phyloP scores from a whole-genome alignment of 306 rosid genomes.

The Sophora flavescens region DNA sequence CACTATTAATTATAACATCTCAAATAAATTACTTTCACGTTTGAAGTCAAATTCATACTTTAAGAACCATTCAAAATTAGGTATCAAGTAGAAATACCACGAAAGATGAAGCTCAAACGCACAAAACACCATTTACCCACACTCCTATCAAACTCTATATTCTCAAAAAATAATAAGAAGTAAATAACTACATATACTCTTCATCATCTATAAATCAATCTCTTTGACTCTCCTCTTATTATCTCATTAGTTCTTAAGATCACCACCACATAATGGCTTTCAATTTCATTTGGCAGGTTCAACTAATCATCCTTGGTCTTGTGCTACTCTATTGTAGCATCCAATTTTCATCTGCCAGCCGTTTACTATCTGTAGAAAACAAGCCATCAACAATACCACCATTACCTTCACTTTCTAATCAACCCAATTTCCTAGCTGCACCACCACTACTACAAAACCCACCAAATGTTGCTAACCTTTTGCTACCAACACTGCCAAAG shows the following conservation, averaged over 20 bases:
- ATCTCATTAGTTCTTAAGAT: not conserved
- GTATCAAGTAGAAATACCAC: conserved; percentile 36
- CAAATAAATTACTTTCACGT: not conserved
- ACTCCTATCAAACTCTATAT: not conserved
- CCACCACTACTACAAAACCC: conserved; percentile 30
- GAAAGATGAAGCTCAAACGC: conserved; percentile 15
- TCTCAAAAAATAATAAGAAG: too few species aligned
- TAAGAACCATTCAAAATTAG: conserved; percentile 10
- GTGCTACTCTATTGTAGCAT: conserved; percentile 11
- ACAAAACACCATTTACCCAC: not conserved
- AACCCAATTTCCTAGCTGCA: not conserved
- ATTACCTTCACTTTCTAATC: not conserved
- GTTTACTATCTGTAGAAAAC: conserved; percentile 1
- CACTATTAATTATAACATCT: too few species aligned
- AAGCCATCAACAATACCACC: not conserved
- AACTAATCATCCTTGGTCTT: not conserved
- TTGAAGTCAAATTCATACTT: conserved; percentile 26
- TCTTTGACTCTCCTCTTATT: not conserved
- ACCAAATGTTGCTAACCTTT: not conserved
- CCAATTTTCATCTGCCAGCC: conserved; percentile 11
- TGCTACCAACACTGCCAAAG: conserved; percentile 5
- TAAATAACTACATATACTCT: not conserved
- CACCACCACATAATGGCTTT: conserved; percentile 28
- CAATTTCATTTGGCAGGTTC: conserved; percentile 3
- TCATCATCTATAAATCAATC: conserved; percentile 10